These are phyloP conservation scores for Coffea canephora DNA, from an alignment of 257 asterid genomes.

Conservation along the genomic window DNA sequence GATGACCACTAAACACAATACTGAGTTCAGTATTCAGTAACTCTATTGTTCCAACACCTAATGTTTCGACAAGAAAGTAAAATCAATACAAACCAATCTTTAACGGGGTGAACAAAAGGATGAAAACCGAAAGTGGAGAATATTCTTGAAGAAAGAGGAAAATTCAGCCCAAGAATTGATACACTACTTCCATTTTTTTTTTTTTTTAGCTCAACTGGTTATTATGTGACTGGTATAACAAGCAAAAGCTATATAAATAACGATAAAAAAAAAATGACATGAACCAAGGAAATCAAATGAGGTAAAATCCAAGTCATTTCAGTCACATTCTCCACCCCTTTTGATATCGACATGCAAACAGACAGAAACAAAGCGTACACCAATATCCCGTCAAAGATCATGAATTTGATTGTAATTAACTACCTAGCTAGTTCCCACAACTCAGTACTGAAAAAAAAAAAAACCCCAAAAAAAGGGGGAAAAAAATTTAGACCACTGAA, in stretches of 20 bases:
- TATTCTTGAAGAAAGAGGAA: not conserved
- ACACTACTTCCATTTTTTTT: not conserved
- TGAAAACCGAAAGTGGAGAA: not conserved
- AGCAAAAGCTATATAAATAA: constrained; percentile 17
- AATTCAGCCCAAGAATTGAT: not conserved
- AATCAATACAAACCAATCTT: constrained; percentile 1
- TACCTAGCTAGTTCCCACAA: not conserved
- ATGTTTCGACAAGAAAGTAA: not conserved
- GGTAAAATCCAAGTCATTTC: constrained; percentile 32
- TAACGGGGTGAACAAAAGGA: not conserved
- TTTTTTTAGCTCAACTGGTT: constrained; percentile 1
- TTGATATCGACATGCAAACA: constrained; percentile 46
- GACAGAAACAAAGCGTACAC: constrained; percentile 30
- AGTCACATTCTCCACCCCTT: constrained; percentile 34
- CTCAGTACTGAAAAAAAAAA: not conserved
- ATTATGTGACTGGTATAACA: constrained; percentile 14
- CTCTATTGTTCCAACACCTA: not conserved
- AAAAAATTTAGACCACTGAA: not conserved
- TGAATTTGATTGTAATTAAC: constrained; percentile 12
- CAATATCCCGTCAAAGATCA: constrained; percentile 28
- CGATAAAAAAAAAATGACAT: constrained; percentile 6
- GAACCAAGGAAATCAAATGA: constrained; percentile 29
- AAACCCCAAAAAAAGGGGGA: not conserved
- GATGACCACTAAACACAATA: constrained; percentile 10
- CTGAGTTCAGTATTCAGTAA: constrained; percentile 8